Evolutionary conservation across 75 land plant species (phyloP).

Genomic region (Cunninghamia lanceolata): DNA sequence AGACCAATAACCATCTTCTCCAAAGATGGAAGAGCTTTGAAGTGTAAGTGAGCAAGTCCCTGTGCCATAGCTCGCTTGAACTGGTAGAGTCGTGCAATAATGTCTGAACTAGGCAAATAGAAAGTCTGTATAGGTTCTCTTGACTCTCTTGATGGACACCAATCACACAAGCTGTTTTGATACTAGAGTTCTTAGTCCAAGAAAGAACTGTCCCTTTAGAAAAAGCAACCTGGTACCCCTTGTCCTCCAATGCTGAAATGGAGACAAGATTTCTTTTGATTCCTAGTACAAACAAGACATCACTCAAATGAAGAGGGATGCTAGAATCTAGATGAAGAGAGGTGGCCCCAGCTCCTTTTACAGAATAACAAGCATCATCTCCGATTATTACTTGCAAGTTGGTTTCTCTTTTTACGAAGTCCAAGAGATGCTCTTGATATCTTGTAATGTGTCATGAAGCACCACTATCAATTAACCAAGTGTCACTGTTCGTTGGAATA

Average conservation of each 20-base stretch:
- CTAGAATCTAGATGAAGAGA: neutral
- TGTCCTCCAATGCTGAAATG: too few species aligned
- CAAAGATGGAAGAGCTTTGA: neutral
- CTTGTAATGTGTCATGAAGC: neutral
- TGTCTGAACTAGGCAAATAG: neutral
- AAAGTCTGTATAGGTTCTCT: neutral
- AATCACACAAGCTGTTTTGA: too few species aligned
- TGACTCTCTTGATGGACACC: neutral
- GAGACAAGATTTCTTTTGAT: too few species aligned
- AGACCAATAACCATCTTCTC: neutral
- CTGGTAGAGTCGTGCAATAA: neutral
- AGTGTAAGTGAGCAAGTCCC: neutral
- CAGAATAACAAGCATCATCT: too few species aligned
- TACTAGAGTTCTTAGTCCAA: neutral
- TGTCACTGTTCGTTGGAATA: too few species aligned
- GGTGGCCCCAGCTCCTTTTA: neutral
- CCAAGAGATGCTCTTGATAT: too few species aligned
- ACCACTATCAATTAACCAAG: too few species aligned
- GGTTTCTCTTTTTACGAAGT: neutral
- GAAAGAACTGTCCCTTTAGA: neutral
- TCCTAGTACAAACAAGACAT: too few species aligned
- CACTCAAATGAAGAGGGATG: too few species aligned
- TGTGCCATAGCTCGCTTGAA: neutral
- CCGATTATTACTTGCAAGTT: too few species aligned
- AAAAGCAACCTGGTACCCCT: too few species aligned